Conservation (phyloP, 2,329 filamentous ascomycete species). For the Camillea tinctor region DNA sequence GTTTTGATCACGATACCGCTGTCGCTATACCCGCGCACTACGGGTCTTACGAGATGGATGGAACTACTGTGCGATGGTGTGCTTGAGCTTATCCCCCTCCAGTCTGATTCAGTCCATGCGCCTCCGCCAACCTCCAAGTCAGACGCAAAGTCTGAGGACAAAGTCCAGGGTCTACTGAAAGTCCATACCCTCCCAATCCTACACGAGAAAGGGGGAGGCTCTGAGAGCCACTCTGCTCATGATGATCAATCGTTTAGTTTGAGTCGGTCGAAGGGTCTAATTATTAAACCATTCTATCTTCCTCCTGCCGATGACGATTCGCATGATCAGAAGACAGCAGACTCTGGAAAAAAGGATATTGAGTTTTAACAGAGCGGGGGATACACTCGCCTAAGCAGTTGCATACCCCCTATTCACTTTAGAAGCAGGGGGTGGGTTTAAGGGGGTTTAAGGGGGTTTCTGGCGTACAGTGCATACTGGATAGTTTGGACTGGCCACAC, state of each 20-base stretch:
- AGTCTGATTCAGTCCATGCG: conserved; percentile 52
- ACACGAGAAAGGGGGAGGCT: conserved; percentile 84
- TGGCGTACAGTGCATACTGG: conserved; percentile 7
- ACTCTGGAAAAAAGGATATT: conserved; percentile 64
- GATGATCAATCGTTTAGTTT: conserved; percentile 91
- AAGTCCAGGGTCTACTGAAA: conserved; percentile 80
- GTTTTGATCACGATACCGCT: conserved; percentile 76
- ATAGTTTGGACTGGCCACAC: background rate
- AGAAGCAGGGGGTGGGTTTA: no score
- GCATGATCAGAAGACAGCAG: conserved; percentile 41
- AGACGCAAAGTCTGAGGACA: conserved; percentile 59
- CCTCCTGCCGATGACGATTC: conserved; percentile 79
- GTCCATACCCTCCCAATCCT: conserved; percentile 81
- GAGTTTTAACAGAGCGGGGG: conserved; percentile 75
- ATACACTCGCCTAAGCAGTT: no score
- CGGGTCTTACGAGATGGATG: conserved; percentile 79
- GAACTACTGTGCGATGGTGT: conserved; percentile 84
- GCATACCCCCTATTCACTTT: no score
- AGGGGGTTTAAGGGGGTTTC: background rate
- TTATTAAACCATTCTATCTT: conserved; percentile 84
- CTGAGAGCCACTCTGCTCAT: conserved; percentile 64
- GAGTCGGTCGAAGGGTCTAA: conserved; percentile 74
- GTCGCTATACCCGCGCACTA: conserved; percentile 72
- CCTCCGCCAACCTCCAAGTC: conserved; percentile 54
- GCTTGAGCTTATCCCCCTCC: conserved; percentile 75